A percentile compares a stretch with the other conserved stretches of the same genome.
Evolutionary conservation across 371 early-diverging fungal species (phyloP).

Genomic region (Lichtheimia ramosa): DNA sequence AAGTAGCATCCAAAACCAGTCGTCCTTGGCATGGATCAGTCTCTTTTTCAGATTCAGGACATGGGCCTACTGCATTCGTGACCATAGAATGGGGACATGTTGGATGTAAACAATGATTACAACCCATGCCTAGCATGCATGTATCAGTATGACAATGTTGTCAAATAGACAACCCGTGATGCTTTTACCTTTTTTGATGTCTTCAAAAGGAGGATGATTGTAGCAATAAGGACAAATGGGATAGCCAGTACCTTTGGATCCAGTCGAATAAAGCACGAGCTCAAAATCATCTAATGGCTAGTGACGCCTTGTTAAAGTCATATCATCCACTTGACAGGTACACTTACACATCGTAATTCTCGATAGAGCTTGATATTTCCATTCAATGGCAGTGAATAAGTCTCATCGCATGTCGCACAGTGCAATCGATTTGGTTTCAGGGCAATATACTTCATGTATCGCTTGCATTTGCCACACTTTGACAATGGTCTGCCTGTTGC

Average conservation of each 20-base stretch:
- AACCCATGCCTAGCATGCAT: constrained; percentile 34
- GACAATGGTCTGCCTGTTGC: constrained; percentile 49
- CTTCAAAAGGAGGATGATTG: constrained; percentile 56
- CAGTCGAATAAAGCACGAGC: constrained; percentile 51
- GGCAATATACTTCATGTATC: constrained; percentile 55
- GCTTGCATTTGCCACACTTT: constrained; percentile 57
- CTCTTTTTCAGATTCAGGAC: constrained; percentile 41
- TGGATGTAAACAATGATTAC: constrained; percentile 56
- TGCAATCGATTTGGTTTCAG: constrained; percentile 51
- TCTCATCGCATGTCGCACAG: constrained; percentile 55
- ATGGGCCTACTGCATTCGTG: constrained; percentile 44
- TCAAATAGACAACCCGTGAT: not conserved
- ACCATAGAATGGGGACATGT: constrained; percentile 52
- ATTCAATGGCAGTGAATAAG: constrained; percentile 52
- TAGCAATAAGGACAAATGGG: constrained; percentile 58
- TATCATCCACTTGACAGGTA: not conserved
- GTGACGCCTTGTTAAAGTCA: constrained; percentile 1
- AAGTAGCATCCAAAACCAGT: constrained; percentile 52
- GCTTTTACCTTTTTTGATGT: constrained; percentile 35
- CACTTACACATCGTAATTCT: constrained; percentile 49
- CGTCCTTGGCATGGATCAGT: constrained; percentile 41
- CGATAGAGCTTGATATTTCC: constrained; percentile 55
- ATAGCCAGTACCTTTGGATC: constrained; percentile 53
- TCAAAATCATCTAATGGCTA: constrained; percentile 57
- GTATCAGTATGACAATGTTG: constrained; percentile 1